Conservation (phyloP, 192 early-diverging fungal genomes). For the Oehlia diaphana region DNA sequence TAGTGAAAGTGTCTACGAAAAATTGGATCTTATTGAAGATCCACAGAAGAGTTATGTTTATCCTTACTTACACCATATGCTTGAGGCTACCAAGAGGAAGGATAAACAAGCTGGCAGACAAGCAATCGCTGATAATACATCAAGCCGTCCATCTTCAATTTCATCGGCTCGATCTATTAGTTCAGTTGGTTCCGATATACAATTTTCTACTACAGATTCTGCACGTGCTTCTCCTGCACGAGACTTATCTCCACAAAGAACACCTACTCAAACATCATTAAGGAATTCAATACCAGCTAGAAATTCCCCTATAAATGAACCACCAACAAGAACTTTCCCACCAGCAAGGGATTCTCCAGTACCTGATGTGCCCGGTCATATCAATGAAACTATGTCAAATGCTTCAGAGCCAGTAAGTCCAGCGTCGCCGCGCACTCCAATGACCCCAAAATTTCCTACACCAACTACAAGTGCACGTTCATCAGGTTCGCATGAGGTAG, state of each 20-base stretch:
- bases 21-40: constrained; percentile 63
- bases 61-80: constrained; percentile 62
- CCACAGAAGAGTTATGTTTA: constrained; percentile 63
- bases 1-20: constrained; percentile 60
- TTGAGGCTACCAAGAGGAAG: constrained; percentile 48
- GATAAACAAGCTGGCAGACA: constrained; percentile 4
- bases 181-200: background rate
- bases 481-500: constrained; percentile 49
- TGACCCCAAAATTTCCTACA: constrained; percentile 14
- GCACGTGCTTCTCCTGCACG: background rate
- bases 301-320: constrained; percentile 9
- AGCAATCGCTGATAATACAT: background rate
- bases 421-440: constrained; percentile 14
- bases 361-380: constrained; percentile 25
- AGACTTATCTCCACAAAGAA: too few relatives aligned
- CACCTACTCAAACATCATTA: background rate
- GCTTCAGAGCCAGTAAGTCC: constrained; percentile 25
- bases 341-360: constrained; percentile 26
- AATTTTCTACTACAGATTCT: background rate
- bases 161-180: constrained; percentile 20
- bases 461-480: constrained; percentile 25
- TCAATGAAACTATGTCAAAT: constrained; percentile 25
- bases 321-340: constrained; percentile 23
- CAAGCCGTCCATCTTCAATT: constrained; percentile 28
- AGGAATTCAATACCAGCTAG: background rate